phyloP scores from a whole-genome alignment of 148 eudicot species.

The Camellia lanceoleosa region DNA sequence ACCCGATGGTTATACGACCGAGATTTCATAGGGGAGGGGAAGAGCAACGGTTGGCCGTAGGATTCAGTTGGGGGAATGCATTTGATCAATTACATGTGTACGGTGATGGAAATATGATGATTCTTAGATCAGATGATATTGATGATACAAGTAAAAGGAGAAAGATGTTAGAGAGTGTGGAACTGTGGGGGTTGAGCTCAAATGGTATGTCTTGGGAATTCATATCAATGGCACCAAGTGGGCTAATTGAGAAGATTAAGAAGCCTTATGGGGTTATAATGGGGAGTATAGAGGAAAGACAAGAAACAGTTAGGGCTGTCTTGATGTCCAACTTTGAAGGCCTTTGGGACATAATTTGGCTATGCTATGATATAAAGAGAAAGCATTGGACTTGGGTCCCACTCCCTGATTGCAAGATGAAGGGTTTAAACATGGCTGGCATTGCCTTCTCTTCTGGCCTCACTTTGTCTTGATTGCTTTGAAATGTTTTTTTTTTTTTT shows the following conservation, averaged over 20 bases:
- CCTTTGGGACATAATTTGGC: conserved; percentile 40
- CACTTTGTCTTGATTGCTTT: conserved; percentile 18
- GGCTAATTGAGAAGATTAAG: conserved; percentile 30
- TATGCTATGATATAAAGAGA: conserved; percentile 23
- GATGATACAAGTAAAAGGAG: background rate
- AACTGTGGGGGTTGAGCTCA: conserved; percentile 40
- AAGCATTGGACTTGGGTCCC: conserved; percentile 31
- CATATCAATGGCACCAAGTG: conserved; percentile 28
- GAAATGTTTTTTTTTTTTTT: no score
- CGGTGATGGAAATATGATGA: conserved; percentile 39
- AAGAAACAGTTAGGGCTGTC: conserved; percentile 23
- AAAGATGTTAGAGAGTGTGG: conserved; percentile 23
- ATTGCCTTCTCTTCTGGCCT: conserved; percentile 37
- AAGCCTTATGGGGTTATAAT: conserved; percentile 43
- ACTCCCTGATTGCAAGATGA: conserved; percentile 38
- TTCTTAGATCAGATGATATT: conserved; percentile 13
- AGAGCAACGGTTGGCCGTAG: conserved; percentile 23
- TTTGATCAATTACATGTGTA: conserved; percentile 33
- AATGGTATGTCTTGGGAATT: conserved; percentile 33
- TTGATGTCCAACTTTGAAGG: conserved; percentile 39
- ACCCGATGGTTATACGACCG: conserved; percentile 33
- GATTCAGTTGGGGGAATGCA: conserved; percentile 25
- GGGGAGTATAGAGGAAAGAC: conserved; percentile 32
- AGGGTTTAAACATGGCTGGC: conserved; percentile 40
- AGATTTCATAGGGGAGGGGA: conserved; percentile 21